These are phyloP conservation scores for Escovopsis sp. DNA, from an alignment of 2,329 filamentous ascomycete genomes.

Conservation along the genomic window DNA sequence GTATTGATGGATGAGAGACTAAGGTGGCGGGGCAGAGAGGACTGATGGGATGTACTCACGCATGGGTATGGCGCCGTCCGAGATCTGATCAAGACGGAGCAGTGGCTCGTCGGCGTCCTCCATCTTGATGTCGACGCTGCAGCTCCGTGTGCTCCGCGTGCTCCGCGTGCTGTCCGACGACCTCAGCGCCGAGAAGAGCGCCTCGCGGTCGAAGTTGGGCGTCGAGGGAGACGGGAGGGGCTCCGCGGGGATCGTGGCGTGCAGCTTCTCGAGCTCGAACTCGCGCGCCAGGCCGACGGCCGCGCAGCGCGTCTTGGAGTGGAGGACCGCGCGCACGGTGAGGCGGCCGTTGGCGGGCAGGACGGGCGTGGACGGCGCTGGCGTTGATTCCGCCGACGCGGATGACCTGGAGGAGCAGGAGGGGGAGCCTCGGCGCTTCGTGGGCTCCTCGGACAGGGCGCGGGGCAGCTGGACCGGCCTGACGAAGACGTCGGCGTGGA, in stretches of 20 bases:
- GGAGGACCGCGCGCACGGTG: conserved; percentile 16
- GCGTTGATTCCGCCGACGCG: not conserved
- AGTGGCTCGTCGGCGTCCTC: not conserved
- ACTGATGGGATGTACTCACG: conserved; percentile 2
- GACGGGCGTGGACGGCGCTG: too few species aligned
- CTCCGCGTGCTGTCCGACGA: not conserved
- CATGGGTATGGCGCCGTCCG: conserved; percentile 4
- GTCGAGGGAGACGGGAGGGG: conserved; percentile 11
- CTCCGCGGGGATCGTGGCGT: conserved; percentile 27
- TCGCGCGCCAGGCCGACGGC: conserved; percentile 34
- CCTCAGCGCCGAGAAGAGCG: conserved; percentile 6
- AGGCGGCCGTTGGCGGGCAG: conserved; percentile 6
- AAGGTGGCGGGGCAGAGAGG: too few species aligned
- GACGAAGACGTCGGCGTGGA: conserved; percentile 13
- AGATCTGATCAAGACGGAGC: not conserved
- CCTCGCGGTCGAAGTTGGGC: conserved; percentile 7
- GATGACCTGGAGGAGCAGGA: not conserved
- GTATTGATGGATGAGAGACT: not conserved
- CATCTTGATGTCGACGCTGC: not conserved
- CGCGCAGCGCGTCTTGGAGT: conserved; percentile 20
- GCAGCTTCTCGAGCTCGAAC: conserved; percentile 34
- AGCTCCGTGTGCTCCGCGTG: not conserved
- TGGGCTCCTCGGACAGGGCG: conserved; percentile 1
- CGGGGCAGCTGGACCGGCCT: conserved; percentile 13
- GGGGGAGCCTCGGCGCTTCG: too few species aligned